Conservation (phyloP, 2,329 filamentous ascomycete species). For the Aspergillus fumigatus region DNA sequence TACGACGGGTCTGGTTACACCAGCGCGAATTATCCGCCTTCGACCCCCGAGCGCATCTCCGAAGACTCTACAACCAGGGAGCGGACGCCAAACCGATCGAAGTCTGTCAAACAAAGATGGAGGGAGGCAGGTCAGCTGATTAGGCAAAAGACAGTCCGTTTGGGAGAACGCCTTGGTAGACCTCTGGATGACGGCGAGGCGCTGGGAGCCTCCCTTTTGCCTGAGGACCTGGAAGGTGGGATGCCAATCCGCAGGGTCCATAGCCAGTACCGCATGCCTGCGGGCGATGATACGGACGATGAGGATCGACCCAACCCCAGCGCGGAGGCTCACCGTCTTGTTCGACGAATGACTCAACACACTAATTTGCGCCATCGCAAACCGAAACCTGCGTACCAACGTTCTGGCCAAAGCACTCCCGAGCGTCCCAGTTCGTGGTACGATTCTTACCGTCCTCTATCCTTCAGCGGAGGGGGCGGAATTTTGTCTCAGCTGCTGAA, state of each 20-base stretch:
- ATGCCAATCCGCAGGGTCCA: slow-evolving; percentile 19
- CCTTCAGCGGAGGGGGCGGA: slow-evolving; percentile 42
- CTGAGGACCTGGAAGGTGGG: slow-evolving; percentile 26
- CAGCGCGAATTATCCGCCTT: neutral
- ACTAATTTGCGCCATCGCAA: slow-evolving; percentile 24
- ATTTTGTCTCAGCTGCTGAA: slow-evolving; percentile 69
- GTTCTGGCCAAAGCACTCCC: slow-evolving; percentile 30
- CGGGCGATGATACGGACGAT: slow-evolving; percentile 16
- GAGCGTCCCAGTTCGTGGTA: slow-evolving; percentile 25
- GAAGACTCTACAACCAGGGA: slow-evolving; percentile 1
- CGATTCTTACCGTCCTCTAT: slow-evolving; percentile 18
- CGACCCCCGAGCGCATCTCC: neutral
- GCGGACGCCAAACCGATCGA: slow-evolving; percentile 6
- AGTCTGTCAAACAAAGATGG: slow-evolving; percentile 22
- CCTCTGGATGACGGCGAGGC: slow-evolving; percentile 28
- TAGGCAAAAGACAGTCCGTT: slow-evolving; percentile 24
- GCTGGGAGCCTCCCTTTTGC: slow-evolving; percentile 24
- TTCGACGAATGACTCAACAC: slow-evolving; percentile 31
- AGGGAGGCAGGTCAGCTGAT: slow-evolving; percentile 25
- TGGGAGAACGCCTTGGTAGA: slow-evolving; percentile 29
- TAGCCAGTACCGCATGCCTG: slow-evolving; percentile 17
- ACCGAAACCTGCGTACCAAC: slow-evolving; percentile 28
- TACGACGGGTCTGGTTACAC: neutral
- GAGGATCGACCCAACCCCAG: slow-evolving; percentile 21
- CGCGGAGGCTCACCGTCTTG: slow-evolving; percentile 35